Base-by-base conservation (phyloP, 306 rosid genomes). In the Argentina anserina region DNA sequence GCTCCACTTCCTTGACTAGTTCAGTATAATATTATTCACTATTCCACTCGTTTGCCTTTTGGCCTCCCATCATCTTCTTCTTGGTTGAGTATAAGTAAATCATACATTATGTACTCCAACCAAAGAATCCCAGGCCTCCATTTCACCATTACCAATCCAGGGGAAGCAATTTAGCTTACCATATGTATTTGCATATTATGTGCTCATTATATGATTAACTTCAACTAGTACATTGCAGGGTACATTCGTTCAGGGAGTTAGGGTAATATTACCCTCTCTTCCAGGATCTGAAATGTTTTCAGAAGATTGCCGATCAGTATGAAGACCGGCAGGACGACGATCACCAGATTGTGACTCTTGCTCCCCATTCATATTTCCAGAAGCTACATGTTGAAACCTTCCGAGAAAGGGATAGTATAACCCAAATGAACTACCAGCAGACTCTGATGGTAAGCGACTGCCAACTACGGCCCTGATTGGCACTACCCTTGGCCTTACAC, bases 391-490 rank as follows among this genome's bases (percentile, higher is more conserved):
- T 73, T 81, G 92, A 75, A 86, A 74, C 83, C 99, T 89, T 86
- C 97, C 95, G 65, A 85, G 88, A 60, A 91, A 75, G 39, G 97
- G 98, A 86, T 93, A 80, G 91, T 82, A 91, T 80, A 91, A 79
- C 62, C 97, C 98, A 60, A 87, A 28, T 23, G 92, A 82, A 84
- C 80, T 89, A 86, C 90, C 90, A 53, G 97, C 81, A 52, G 96
- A 73, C 72, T 91, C 94, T 56, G 90, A 78, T 72, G 96, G 81
- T 26, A 79, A 69, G 69, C 82, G 95, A 69, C 87, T 81, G 46
- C 90, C 89, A 86, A 92, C 89, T 96, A 92, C 84, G 78, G 96
- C 88, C 83, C 99, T 88, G 75, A 90, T 70, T 31, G 99, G 99
- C 74, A 95, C 79, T 77, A 90, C 79, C 83, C 97, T 45, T 45